Evolutionary conservation across 768 basidiomycete species (phyloP), one percentile per base, ranked within the genome.

Genomic region (Lactarius sanguifluus): DNA sequence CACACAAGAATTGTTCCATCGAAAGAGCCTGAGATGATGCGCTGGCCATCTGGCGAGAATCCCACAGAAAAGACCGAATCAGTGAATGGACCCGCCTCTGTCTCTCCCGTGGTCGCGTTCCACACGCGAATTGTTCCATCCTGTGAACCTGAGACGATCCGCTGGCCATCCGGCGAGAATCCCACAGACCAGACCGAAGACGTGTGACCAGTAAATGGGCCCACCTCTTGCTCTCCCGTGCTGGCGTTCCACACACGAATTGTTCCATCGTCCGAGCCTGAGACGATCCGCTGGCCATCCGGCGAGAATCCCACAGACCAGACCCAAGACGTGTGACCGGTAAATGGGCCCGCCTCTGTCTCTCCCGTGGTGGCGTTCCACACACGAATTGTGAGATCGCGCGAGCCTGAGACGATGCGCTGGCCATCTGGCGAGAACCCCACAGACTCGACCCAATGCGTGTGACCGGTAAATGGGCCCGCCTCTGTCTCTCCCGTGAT

Each of bases 281-380:
- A 45, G 20, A 45, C 43, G 7, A 45, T 45, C 5, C 18, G 18
- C 6, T 45, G 43, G 20, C 43, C 43, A n/a, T 45, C 20, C 10
- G 20, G 20, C 18, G 43, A 45, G 43, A 45, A 45, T 45, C 1
- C 43, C 43, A 71, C 69, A 36, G 64, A 68, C 0, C 0, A 0
- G 8, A 68, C 59, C 7, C 0, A n/a, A 61, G 9, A 0, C 28
- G 25, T 56, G 30, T 56, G 55, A 16, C 55, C 30, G 3, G 28
- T 28, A 20, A 58, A 38, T 40, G 36, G 57, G 9, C 34, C 34
- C 1, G 20, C 57, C 5, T 13, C n/a, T 7, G 13, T 10, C 41
- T 61, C 20, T 45, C 43, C 43, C 18, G 20, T 45, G 2, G 1
- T 45, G 8, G 20, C 43, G 5, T 45, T n/a, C 43, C 43, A 45